These are phyloP conservation scores for Yamadazyma taylorii DNA, from an alignment of 1,139 yeast genomes.

Conservation along the genomic window DNA sequence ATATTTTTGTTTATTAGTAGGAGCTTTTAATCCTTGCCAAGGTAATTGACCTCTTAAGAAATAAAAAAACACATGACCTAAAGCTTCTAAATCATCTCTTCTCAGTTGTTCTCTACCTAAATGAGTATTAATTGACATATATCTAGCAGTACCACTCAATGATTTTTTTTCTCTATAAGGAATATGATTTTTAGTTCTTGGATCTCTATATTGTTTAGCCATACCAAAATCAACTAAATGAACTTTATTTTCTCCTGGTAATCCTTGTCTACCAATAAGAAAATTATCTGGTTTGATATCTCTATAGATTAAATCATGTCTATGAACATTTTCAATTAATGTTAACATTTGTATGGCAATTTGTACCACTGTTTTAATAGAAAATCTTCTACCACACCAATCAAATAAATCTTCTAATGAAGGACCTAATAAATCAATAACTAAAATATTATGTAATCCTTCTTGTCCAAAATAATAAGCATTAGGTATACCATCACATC, in stretches of 20 bases:
- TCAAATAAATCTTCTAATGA: constrained; percentile 94
- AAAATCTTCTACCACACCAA: constrained; percentile 94
- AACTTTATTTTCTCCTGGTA: constrained; percentile 50
- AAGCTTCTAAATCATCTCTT: constrained; percentile 92
- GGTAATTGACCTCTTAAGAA: constrained; percentile 92
- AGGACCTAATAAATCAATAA: constrained; percentile 92
- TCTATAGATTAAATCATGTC: constrained; percentile 85
- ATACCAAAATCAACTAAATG: constrained; percentile 88
- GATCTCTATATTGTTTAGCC: constrained; percentile 97
- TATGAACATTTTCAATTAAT: constrained; percentile 84
- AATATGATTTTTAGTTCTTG: constrained; percentile 90
- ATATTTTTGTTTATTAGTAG: constrained; percentile 92
- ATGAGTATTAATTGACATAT: constrained; percentile 97
- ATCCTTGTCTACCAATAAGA: constrained; percentile 71
- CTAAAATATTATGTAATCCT: constrained; percentile 90
- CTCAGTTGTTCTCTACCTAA: constrained; percentile 95
- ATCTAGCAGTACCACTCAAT: constrained; percentile 93
- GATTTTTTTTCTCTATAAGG: constrained; percentile 96
- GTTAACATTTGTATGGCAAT: constrained; percentile 91
- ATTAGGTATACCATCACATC: constrained; percentile 81
- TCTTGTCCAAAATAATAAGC: constrained; percentile 98
- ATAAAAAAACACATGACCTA: constrained; percentile 94
- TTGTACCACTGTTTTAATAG: constrained; percentile 85
- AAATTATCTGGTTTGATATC: constrained; percentile 97
- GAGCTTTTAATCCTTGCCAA: constrained; percentile 99